phyloP scores from a whole-genome alignment of 257 asterid genomes.

The Primulina tabacum region DNA sequence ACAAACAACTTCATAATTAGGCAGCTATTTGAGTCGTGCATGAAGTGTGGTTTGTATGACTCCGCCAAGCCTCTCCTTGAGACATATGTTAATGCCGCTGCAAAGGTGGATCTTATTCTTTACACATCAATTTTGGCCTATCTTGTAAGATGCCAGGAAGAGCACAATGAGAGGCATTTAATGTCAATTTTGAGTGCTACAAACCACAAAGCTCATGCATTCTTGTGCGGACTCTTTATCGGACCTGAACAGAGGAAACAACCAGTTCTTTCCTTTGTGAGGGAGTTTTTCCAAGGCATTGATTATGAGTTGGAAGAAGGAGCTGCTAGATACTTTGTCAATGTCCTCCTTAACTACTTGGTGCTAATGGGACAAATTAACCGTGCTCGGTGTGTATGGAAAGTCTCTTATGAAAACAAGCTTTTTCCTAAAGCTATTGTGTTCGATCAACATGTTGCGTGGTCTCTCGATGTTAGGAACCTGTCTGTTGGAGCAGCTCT shows the following conservation, averaged over 20 bases:
- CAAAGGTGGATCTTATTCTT: slow-evolving; percentile 29
- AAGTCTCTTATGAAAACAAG: slow-evolving; percentile 92
- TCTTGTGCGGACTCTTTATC: slow-evolving; percentile 87
- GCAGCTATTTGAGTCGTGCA: slow-evolving; percentile 92
- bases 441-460: slow-evolving; percentile 94
- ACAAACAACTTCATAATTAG: slow-evolving; percentile 92
- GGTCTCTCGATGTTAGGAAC: slow-evolving; percentile 98
- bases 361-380: slow-evolving; percentile 97
- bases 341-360: slow-evolving; percentile 90
- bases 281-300: slow-evolving; percentile 83
- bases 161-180: slow-evolving; percentile 75
- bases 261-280: slow-evolving; percentile 78
- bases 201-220: slow-evolving; percentile 78
- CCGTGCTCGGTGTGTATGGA: slow-evolving; percentile 99
- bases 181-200: slow-evolving; percentile 92
- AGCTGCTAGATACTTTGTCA: slow-evolving; percentile 83
- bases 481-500: slow-evolving; percentile 96
- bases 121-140: slow-evolving; percentile 63
- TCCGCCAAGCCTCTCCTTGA: slow-evolving; percentile 93
- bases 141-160: slow-evolving; percentile 92
- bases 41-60: slow-evolving; percentile 82
- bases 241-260: slow-evolving; percentile 90
- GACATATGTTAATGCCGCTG: slow-evolving; percentile 69
- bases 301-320: slow-evolving; percentile 94
- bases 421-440: slow-evolving; percentile 96